phyloP scores from a whole-genome alignment of 257 asterid species.

The Nicotiana sylvestris region DNA sequence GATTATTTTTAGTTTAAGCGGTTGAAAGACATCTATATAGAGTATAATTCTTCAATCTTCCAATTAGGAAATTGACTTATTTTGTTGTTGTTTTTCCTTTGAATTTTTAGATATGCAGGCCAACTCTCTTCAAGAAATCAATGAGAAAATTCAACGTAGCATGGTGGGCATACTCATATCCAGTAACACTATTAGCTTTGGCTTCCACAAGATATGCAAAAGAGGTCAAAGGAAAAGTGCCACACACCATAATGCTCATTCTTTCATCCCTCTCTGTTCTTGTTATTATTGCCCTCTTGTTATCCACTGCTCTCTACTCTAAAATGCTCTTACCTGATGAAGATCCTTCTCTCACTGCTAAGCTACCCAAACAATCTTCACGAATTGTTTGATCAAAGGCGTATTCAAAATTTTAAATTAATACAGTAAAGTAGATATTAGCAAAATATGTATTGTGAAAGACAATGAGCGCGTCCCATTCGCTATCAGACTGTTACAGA shows the following conservation, averaged over 20 bases:
- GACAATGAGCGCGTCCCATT: too few species aligned
- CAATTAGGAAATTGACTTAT: too few species aligned
- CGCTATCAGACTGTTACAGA: neutral
- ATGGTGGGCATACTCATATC: conserved; percentile 76
- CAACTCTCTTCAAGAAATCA: conserved; percentile 54
- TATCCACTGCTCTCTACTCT: conserved; percentile 31
- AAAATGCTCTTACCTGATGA: conserved; percentile 35
- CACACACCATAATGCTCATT: conserved; percentile 33
- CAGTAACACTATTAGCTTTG: conserved; percentile 47
- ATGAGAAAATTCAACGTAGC: conserved; percentile 53
- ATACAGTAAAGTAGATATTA: too few species aligned
- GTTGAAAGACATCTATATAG: too few species aligned
- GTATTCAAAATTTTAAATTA: neutral
- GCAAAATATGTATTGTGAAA: too few species aligned
- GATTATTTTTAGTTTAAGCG: too few species aligned
- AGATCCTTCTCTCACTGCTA: conserved; percentile 24
- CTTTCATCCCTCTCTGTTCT: conserved; percentile 40
- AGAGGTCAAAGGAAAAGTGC: conserved; percentile 39
- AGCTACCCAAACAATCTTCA: conserved; percentile 14
- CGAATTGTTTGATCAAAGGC: neutral
- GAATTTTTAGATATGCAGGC: conserved; percentile 48
- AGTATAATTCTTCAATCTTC: too few species aligned
- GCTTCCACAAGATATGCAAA: conserved; percentile 48
- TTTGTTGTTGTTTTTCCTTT: neutral
- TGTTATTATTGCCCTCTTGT: conserved; percentile 31